Percentiles rank a stretch among this genome's conserved stretches.
phyloP scores from a whole-genome alignment of 495 filamentous ascomycete species.

The Oidiodendron maius region DNA sequence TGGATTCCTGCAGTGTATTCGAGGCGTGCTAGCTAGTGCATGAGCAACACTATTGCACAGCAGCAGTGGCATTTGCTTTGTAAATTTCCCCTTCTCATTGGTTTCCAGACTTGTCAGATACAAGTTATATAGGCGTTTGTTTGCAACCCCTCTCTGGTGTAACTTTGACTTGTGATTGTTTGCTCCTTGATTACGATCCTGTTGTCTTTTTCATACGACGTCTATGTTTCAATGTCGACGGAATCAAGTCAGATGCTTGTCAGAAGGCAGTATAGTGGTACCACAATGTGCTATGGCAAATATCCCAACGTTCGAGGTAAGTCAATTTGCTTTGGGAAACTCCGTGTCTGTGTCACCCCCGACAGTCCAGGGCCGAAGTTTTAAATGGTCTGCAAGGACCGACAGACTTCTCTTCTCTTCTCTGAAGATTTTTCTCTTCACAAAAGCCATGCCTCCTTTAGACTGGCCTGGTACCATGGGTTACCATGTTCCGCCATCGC shows the following conservation, averaged over 20 bases:
- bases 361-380: no score
- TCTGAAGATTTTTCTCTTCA: no score
- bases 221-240: slow-evolving; percentile 1
- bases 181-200: neutral
- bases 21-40: slow-evolving; percentile 3
- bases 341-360: no score
- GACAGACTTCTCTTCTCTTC: no score
- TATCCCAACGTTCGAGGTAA: no score
- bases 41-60: slow-evolving; percentile 2
- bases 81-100: slow-evolving; percentile 4
- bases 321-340: no score
- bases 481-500: no score
- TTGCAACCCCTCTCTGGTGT: slow-evolving; percentile 1
- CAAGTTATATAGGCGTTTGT: slow-evolving; percentile 9
- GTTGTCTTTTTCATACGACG: slow-evolving; percentile 3
- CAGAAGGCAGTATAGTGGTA: no score
- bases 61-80: slow-evolving; percentile 5
- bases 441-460: no score
- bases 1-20: slow-evolving; percentile 1
- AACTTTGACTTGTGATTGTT: neutral
- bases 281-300: no score
- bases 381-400: no score
- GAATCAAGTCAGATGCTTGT: slow-evolving; percentile 1
- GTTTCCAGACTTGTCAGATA: slow-evolving; percentile 1
- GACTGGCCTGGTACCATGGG: no score